A percentile compares a stretch with the other conserved stretches of the same genome.
Conservation (phyloP, 306 rosid genomes). For the Vicia faba region DNA sequence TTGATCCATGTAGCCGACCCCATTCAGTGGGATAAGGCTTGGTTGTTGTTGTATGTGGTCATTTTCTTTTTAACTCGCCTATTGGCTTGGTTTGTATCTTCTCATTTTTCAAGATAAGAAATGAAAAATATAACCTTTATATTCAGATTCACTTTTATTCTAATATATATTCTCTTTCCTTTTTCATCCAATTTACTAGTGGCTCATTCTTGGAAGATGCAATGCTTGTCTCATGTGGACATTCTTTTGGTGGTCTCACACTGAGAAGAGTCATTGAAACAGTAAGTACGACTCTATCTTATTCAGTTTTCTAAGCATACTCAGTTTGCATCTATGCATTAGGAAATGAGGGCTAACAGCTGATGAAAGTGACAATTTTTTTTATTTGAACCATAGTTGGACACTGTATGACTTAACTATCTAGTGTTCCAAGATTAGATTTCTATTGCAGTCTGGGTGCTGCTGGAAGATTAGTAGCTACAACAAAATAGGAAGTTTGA, state of each 20-base stretch:
- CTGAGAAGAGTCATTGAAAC: slow-evolving; percentile 90
- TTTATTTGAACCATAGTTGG: slow-evolving; percentile 12
- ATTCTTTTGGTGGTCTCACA: slow-evolving; percentile 96
- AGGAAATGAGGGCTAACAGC: slow-evolving; percentile 23
- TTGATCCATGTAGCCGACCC: too few relatives aligned
- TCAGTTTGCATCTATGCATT: slow-evolving; percentile 20
- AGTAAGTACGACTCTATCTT: slow-evolving; percentile 57
- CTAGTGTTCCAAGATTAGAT: slow-evolving; percentile 6
- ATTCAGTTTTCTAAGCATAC: slow-evolving; percentile 32
- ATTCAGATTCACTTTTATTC: slow-evolving; percentile 25
- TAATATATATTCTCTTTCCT: slow-evolving; percentile 34
- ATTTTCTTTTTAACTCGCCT: slow-evolving; percentile 24
- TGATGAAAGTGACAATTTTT: slow-evolving; percentile 25
- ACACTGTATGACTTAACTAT: slow-evolving; percentile 11
- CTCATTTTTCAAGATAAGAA: slow-evolving; percentile 11
- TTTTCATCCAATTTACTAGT: slow-evolving; percentile 44
- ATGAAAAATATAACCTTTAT: slow-evolving; percentile 24
- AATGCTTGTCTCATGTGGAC: slow-evolving; percentile 91
- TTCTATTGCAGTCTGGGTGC: slow-evolving; percentile 24
- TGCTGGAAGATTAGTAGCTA: slow-evolving; percentile 20
- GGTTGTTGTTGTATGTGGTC: too few relatives aligned
- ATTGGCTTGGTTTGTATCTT: neutral
- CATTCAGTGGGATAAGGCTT: too few relatives aligned
- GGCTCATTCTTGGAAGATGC: slow-evolving; percentile 98
- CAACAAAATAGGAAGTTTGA: slow-evolving; percentile 5